Conservation (phyloP, 2,329 filamentous ascomycete genomes). For the Diaporthe capsici region DNA sequence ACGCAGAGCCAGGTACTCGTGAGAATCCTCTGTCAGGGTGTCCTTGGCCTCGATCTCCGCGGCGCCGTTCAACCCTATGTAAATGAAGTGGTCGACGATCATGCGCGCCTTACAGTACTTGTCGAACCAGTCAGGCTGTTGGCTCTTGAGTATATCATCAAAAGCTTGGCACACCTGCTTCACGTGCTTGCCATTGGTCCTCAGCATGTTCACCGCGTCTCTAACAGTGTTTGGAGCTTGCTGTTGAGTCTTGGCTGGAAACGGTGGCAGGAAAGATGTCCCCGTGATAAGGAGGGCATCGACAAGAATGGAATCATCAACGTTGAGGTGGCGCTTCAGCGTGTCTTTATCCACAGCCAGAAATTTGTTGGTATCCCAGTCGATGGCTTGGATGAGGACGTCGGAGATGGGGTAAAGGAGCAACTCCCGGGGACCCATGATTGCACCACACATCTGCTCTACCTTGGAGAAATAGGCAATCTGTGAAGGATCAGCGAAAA, state of each 20-base stretch:
- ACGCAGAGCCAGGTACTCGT: conserved; percentile 91
- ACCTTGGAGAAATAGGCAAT: conserved; percentile 76
- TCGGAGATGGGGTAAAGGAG: conserved; percentile 89
- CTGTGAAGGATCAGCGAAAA: conserved; percentile 55
- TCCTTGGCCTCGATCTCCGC: conserved; percentile 82
- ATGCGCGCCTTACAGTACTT: conserved; percentile 89
- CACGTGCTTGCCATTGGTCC: conserved; percentile 78
- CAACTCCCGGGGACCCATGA: conserved; percentile 88
- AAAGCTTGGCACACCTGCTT: conserved; percentile 82
- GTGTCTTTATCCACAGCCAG: conserved; percentile 74
- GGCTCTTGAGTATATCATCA: conserved; percentile 81
- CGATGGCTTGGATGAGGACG: conserved; percentile 75
- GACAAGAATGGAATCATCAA: conserved; percentile 80
- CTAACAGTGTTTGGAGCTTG: conserved; percentile 73
- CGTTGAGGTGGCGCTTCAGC: conserved; percentile 77
- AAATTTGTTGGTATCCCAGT: conserved; percentile 79
- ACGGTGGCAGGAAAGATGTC: conserved; percentile 82
- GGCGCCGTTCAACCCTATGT: conserved; percentile 82
- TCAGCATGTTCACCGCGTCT: conserved; percentile 84
- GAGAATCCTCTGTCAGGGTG: conserved; percentile 83
- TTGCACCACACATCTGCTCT: conserved; percentile 78
- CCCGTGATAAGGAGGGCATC: conserved; percentile 89
- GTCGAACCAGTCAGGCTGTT: conserved; percentile 83
- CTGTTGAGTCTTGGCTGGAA: conserved; percentile 73
- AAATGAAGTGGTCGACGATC: conserved; percentile 88